Evolutionary conservation across 805 yeast genomes (phyloP).

Genomic region (Komagataella kurtzmanii): DNA sequence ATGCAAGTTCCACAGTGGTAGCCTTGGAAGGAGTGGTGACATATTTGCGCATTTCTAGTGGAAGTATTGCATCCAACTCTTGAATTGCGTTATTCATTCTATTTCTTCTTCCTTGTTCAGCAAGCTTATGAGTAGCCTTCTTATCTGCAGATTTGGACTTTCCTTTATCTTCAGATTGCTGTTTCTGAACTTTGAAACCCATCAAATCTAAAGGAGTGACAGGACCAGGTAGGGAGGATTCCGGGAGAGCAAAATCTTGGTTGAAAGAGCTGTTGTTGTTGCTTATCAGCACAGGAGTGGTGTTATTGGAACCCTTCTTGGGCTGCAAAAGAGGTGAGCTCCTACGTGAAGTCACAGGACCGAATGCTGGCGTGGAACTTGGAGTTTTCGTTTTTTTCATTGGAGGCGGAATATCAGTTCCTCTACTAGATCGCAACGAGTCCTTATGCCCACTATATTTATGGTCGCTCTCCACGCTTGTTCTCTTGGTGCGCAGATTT

Average conservation of each 20-base stretch:
- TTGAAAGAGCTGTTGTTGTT: background rate
- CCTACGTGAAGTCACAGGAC: background rate
- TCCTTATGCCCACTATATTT: background rate
- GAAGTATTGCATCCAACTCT: slow-evolving; percentile 58
- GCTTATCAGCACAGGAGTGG: background rate
- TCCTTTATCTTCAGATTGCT: background rate
- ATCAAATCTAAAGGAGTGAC: background rate
- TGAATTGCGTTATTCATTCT: slow-evolving; percentile 80
- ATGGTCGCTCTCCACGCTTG: background rate
- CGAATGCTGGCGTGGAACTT: background rate
- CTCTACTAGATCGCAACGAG: slow-evolving; percentile 12
- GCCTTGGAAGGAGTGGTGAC: slow-evolving; percentile 78
- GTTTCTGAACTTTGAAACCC: background rate
- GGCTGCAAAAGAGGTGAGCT: background rate
- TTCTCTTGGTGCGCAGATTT: slow-evolving; percentile 9
- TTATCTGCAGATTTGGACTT: slow-evolving; percentile 21
- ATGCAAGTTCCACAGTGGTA: slow-evolving; percentile 87
- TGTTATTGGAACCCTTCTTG: background rate
- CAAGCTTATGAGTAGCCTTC: slow-evolving; percentile 76
- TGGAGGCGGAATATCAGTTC: slow-evolving; percentile 3
- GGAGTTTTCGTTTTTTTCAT: background rate
- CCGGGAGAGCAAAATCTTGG: slow-evolving; percentile 2
- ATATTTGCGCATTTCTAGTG: slow-evolving; percentile 40
- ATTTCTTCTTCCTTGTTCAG: slow-evolving; percentile 93
- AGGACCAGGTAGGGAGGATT: background rate